phyloP scores from a whole-genome alignment of 2,329 filamentous ascomycete species.

The Phyllosticta citriasiana region DNA sequence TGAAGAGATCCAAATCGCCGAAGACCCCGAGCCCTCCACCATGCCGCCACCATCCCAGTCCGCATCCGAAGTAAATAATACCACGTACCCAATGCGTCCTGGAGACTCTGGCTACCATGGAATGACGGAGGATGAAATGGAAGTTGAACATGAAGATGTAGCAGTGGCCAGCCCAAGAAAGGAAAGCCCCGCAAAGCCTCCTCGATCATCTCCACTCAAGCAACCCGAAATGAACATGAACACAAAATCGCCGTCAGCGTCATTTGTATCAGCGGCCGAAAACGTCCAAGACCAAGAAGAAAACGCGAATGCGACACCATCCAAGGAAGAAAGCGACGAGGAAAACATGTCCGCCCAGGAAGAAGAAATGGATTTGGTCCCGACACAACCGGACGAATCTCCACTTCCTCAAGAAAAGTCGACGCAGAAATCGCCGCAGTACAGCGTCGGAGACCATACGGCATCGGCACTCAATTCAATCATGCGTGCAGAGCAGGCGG shows the following conservation, averaged over 20 bases:
- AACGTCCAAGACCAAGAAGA: conserved; percentile 16
- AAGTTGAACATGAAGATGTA: conserved; percentile 19
- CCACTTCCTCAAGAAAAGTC: background rate
- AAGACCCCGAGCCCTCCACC: conserved; percentile 36
- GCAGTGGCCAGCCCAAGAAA: conserved; percentile 11
- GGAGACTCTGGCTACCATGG: conserved; percentile 63
- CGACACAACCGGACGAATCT: conserved; percentile 2
- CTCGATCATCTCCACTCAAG: conserved; percentile 10
- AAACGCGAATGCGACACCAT: conserved; percentile 17
- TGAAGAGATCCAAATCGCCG: conserved; percentile 50
- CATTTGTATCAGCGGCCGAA: conserved; percentile 36
- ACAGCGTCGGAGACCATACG: conserved; percentile 23
- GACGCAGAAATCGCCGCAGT: conserved; percentile 17
- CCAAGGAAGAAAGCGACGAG: conserved; percentile 11
- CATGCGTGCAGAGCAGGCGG: conserved; percentile 14
- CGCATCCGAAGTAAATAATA: conserved; percentile 7
- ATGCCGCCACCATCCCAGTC: conserved; percentile 10
- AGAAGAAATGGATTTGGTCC: conserved; percentile 10
- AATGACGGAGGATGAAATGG: conserved; percentile 47
- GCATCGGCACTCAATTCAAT: conserved; percentile 23
- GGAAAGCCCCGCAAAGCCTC: conserved; percentile 17
- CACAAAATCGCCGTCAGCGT: conserved; percentile 22
- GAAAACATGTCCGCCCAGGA: conserved; percentile 15
- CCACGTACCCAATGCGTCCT: background rate
- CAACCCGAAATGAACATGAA: background rate